Conservation (phyloP, 2,329 filamentous ascomycete genomes). For the Arthrobotrys iridis region DNA sequence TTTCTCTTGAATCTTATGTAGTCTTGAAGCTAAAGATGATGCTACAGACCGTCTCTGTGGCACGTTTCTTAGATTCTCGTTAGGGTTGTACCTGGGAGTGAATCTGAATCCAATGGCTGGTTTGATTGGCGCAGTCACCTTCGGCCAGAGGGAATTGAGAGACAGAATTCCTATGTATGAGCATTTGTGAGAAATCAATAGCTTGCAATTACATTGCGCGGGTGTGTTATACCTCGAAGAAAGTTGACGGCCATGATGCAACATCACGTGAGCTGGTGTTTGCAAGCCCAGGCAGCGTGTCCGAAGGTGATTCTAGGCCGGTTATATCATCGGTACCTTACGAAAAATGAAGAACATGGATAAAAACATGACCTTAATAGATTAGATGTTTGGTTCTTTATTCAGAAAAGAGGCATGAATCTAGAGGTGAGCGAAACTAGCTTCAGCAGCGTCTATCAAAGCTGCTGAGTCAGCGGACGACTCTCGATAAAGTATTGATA, state of each 20-base stretch:
- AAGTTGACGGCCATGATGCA: background rate
- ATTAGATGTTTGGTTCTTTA: background rate
- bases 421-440: background rate
- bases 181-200: background rate
- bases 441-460: background rate
- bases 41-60: background rate
- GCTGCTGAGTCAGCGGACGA: conserved; percentile 39
- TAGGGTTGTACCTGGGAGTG: background rate
- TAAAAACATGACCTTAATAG: background rate
- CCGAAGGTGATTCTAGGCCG: background rate
- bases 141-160: background rate
- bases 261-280: conserved; percentile 9
- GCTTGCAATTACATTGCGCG: background rate
- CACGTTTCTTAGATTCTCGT: background rate
- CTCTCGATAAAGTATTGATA: conserved; percentile 8
- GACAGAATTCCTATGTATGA: background rate
- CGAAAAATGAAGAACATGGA: too few species aligned
- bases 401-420: too few species aligned
- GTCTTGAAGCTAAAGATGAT: background rate
- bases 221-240: background rate
- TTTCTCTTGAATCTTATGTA: background rate
- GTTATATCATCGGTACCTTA: background rate
- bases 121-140: too few species aligned
- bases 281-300: background rate
- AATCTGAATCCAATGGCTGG: background rate